Percentiles rank a stretch among this genome's conserved stretches.
phyloP scores from a whole-genome alignment of 2,329 filamentous ascomycete genomes.

The Ceratocystis albifundus region DNA sequence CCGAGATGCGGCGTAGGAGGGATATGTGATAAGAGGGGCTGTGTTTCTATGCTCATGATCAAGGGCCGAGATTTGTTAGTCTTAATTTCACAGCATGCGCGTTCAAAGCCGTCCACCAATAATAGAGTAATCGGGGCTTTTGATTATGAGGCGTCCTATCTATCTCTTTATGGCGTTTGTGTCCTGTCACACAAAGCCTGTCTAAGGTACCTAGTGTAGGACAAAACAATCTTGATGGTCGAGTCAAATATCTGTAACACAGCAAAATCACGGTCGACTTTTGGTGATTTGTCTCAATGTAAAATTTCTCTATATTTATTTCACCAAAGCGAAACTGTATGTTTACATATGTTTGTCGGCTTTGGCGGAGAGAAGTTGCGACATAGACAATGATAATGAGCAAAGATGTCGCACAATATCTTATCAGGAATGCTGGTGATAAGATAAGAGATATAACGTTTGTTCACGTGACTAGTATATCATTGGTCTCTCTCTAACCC shows the following conservation, averaged over 20 bases:
- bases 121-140: not conserved
- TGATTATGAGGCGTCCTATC: not conserved
- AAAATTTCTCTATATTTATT: not conserved
- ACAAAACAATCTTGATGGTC: not conserved
- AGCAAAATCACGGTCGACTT: not conserved
- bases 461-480: no score
- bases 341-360: not conserved
- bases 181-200: not conserved
- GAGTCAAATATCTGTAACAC: not conserved
- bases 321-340: not conserved
- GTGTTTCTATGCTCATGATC: slow-evolving; percentile 11
- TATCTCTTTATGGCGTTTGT: not conserved
- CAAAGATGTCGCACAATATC: slow-evolving; percentile 11
- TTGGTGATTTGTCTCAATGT: not conserved
- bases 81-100: not conserved
- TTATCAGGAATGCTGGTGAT: slow-evolving; percentile 1
- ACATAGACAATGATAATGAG: slow-evolving; percentile 15
- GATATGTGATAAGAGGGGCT: slow-evolving; percentile 3
- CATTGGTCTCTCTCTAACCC: no score
- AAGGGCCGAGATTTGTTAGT: not conserved
- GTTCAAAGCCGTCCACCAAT: not conserved
- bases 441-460: not conserved
- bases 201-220: not conserved
- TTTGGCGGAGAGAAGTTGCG: not conserved
- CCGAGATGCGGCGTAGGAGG: not conserved